Evolutionary conservation across 2,329 filamentous ascomycete genomes (phyloP).

Genomic region (Boeremia lycopersici): DNA sequence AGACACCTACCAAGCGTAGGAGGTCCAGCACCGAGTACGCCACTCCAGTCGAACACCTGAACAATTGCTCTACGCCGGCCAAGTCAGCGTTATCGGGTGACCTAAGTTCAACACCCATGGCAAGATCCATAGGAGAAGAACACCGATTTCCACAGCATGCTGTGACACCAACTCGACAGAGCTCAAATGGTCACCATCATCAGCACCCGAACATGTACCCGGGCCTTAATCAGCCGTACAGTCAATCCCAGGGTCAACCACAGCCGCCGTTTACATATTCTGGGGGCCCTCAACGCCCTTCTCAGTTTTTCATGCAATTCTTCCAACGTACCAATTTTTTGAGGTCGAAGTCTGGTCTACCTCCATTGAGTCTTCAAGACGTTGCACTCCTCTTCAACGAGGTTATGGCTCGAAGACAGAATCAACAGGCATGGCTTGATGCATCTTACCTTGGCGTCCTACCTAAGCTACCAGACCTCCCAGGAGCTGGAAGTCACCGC

Average conservation of each 20-base stretch:
- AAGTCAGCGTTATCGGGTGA: background rate
- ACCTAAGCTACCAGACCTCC: too few species aligned
- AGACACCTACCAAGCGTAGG: background rate
- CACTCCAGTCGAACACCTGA: rapidly evolving
- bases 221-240: background rate
- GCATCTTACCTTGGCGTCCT: too few species aligned
- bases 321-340: background rate
- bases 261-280: background rate
- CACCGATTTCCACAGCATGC: background rate
- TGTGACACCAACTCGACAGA: background rate
- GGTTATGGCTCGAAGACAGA: too few species aligned
- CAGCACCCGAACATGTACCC: background rate
- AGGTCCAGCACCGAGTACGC: background rate
- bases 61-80: background rate
- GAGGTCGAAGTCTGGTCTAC: background rate
- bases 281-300: background rate
- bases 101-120: background rate
- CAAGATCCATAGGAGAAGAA: too few species aligned
- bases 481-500: too few species aligned
- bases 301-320: background rate
- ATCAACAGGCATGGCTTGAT: too few species aligned
- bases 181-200: background rate
- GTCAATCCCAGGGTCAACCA: background rate
- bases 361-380: too few species aligned
- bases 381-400: too few species aligned